phyloP scores from a whole-genome alignment of 306 rosid genomes.

The Rubus idaeus region DNA sequence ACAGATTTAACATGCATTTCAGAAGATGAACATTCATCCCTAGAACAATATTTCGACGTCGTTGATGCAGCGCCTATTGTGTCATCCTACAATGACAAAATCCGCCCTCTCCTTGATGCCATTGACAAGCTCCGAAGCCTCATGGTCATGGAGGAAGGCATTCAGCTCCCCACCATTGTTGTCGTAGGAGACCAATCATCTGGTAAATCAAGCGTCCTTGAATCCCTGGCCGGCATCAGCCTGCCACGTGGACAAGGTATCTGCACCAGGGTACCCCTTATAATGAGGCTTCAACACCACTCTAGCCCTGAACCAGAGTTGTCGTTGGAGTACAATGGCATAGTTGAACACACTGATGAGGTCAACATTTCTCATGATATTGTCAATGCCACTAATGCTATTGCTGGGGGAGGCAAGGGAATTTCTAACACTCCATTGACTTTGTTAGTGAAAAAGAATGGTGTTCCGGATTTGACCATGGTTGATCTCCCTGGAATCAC shows the following conservation, averaged over 20 bases:
- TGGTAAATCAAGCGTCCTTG: not conserved
- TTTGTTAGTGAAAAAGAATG: not conserved
- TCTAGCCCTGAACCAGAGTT: not conserved
- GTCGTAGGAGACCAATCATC: constrained; percentile 2
- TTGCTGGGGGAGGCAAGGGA: not conserved
- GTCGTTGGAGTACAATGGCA: not conserved
- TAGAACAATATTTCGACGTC: not conserved
- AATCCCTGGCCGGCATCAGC: not conserved
- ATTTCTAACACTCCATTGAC: constrained; percentile 1
- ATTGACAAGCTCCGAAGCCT: not conserved
- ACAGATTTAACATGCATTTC: not conserved
- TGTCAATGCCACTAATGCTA: not conserved
- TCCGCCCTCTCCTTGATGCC: not conserved
- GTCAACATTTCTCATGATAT: not conserved
- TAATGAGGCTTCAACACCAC: not conserved
- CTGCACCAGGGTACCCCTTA: not conserved
- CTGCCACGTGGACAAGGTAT: not conserved
- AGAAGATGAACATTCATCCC: not conserved
- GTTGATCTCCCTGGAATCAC: constrained; percentile 2
- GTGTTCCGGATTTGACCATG: constrained; percentile 3
- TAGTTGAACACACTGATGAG: not conserved
- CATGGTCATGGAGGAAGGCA: constrained; percentile 2
- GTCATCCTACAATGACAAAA: not conserved
- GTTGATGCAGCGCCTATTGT: not conserved
- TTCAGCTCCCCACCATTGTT: not conserved